These are phyloP conservation scores for Candida buenavistaensis DNA, from an alignment of 1,139 yeast genomes.

Conservation along the genomic window DNA sequence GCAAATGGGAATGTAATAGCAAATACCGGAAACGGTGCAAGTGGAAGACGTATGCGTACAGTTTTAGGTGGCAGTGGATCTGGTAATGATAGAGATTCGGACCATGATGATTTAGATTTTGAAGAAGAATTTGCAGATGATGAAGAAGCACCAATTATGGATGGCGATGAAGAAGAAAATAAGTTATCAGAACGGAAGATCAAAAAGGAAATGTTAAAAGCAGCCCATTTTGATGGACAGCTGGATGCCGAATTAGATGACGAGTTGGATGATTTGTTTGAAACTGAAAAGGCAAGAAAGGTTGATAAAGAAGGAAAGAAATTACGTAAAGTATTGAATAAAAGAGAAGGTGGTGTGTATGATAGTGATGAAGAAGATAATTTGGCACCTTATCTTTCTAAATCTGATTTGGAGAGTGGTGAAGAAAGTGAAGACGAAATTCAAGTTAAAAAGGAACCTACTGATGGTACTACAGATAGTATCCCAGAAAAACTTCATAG, in stretches of 20 bases:
- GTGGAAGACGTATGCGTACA: conserved; percentile 50
- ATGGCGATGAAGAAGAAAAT: conserved; percentile 94
- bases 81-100: conserved; percentile 64
- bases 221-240: conserved; percentile 69
- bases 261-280: conserved; percentile 66
- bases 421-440: conserved; percentile 44
- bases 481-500: conserved; percentile 21
- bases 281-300: conserved; percentile 60
- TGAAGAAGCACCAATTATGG: conserved; percentile 97
- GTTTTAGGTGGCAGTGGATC: conserved; percentile 53
- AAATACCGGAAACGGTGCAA: conserved; percentile 19
- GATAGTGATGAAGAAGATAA: conserved; percentile 71
- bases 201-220: conserved; percentile 86
- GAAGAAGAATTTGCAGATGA: conserved; percentile 98
- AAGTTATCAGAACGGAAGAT: conserved; percentile 85
- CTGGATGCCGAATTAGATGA: conserved; percentile 59
- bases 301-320: conserved; percentile 92
- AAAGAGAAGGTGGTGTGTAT: conserved; percentile 87
- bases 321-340: conserved; percentile 77
- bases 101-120: conserved; percentile 89
- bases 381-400: conserved; percentile 77
- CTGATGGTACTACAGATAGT: conserved; percentile 23
- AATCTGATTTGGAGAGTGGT: conserved; percentile 64
- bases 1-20: conserved; percentile 20
- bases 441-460: conserved; percentile 46